These are phyloP conservation scores for Trametes coccinea DNA, from an alignment of 768 basidiomycete species.

Conservation along the genomic window DNA sequence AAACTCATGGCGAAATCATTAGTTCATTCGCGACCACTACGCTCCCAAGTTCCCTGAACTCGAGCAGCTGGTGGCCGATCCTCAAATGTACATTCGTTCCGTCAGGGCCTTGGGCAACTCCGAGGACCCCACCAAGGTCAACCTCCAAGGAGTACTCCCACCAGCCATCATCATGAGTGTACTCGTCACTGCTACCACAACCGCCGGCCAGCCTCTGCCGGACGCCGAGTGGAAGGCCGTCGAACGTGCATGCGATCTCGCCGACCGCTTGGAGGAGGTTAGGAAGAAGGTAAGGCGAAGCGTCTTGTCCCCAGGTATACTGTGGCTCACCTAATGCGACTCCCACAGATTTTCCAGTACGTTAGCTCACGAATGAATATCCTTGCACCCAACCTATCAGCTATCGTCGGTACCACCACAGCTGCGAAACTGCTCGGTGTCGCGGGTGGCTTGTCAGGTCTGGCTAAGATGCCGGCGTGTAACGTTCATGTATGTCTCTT, in stretches of 20 bases:
- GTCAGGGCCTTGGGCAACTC: constrained; percentile 87
- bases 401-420: constrained; percentile 97
- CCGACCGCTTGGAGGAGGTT: constrained; percentile 84
- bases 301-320: neutral
- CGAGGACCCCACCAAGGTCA: constrained; percentile 87
- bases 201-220: constrained; percentile 71
- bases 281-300: constrained; percentile 68
- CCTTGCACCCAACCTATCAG: constrained; percentile 96
- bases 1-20: neutral
- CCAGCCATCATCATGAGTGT: constrained; percentile 95
- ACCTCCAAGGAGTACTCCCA: constrained; percentile 77
- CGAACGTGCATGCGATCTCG: constrained; percentile 83
- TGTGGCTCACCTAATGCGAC: neutral
- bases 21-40: constrained; percentile 99
- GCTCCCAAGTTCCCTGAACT: constrained; percentile 93
- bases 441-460: constrained; percentile 86
- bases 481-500: constrained; percentile 80
- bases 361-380: constrained; percentile 99
- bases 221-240: constrained; percentile 79
- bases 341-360: constrained; percentile 91
- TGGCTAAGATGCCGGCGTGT: constrained; percentile 93
- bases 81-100: constrained; percentile 88
- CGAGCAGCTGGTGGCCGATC: constrained; percentile 91
- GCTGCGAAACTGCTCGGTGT: constrained; percentile 98
- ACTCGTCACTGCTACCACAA: constrained; percentile 91